Base-by-base conservation (phyloP, 352 stramenopile species). In the Phytophthora cactorum region DNA sequence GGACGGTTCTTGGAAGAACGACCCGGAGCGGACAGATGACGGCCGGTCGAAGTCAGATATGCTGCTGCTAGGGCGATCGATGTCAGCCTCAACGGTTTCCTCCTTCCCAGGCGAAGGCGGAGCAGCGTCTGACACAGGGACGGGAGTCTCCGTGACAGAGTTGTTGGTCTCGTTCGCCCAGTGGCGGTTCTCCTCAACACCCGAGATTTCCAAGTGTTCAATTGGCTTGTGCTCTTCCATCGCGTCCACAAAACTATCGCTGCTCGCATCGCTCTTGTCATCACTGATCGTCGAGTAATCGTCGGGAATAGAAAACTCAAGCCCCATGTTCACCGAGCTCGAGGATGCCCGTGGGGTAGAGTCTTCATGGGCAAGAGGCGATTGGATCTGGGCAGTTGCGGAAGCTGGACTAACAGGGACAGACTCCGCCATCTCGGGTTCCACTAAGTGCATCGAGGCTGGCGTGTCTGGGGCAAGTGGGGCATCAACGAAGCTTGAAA, bases 11-110 rank as follows among this genome's bases (percentile, higher is more conserved):
- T 77, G 53, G 17, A 79, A 70, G 45, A 70, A 81, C 17, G 70
- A 75, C 6, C 52, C 66, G 50, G 74, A 79, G 25, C 52, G 67
- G 9, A 74, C 59, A 5, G 74, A 78, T 0, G 68, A 74, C 5
- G 53, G 70, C 11, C 72, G 46, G 50, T 77, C 67, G 17, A 70
- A 73, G 43, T 76, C 73, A 1, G 74, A 82, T 11, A 78, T 70
- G 15, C 45, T 74, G 15, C 45, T 74, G 27, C 74, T 77, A 36
- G 34, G 45, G 27, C 58, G 62, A 10, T 74, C 50, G 12, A 52
- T 64, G 9, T 62, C 58, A 27, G 7, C 25, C 7, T 77, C 66
- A 6, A 69, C 54, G 8, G 17, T 39, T 5, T 45, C 45, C 46
- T 66, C 55, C 3, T 46, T 56, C 1, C 49, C 44, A 36, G 25